A percentile compares a stretch with the other conserved stretches of the same genome.
Evolutionary conservation across 2,329 filamentous ascomycete species (phyloP).

Genomic region (Fusarium cicatricum): DNA sequence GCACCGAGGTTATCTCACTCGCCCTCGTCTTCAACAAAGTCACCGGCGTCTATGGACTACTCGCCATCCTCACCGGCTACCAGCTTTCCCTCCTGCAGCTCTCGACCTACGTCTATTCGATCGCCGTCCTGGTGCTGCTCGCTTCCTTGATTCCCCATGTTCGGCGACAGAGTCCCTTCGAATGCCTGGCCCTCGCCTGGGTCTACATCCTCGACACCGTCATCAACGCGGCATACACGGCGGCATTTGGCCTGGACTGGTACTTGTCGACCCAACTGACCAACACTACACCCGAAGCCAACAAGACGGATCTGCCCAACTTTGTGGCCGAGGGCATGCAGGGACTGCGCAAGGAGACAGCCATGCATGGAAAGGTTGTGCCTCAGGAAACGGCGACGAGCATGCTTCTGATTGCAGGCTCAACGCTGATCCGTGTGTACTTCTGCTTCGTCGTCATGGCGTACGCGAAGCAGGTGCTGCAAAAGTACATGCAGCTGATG

Average conservation of each 20-base stretch:
- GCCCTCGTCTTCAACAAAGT: slow-evolving; percentile 91
- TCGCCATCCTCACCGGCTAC: slow-evolving; percentile 88
- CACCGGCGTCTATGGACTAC: slow-evolving; percentile 87
- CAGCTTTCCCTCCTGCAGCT: slow-evolving; percentile 83
- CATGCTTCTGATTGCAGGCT: slow-evolving; percentile 75
- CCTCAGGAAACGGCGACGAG: slow-evolving; percentile 74
- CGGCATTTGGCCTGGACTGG: slow-evolving; percentile 84
- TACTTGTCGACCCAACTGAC: slow-evolving; percentile 72
- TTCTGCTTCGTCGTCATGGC: slow-evolving; percentile 85
- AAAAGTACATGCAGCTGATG: slow-evolving; percentile 64
- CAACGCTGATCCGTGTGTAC: slow-evolving; percentile 82
- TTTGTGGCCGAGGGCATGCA: slow-evolving; percentile 47
- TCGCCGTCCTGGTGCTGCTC: slow-evolving; percentile 73
- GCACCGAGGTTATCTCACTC: slow-evolving; percentile 83
- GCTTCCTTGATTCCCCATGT: slow-evolving; percentile 81
- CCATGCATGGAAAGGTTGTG: slow-evolving; percentile 47
- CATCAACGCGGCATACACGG: slow-evolving; percentile 83
- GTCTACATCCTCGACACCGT: slow-evolving; percentile 84
- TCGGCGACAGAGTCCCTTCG: slow-evolving; percentile 77
- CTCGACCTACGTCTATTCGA: slow-evolving; percentile 90
- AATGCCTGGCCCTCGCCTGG: slow-evolving; percentile 83
- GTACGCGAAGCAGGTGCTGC: slow-evolving; percentile 79
- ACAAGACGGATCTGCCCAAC: slow-evolving; percentile 35
- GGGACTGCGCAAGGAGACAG: slow-evolving; percentile 45
- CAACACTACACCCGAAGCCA: slow-evolving; percentile 47